Percentiles rank a stretch among this genome's conserved stretches.
Conservation (phyloP, 2,329 filamentous ascomycete species). For the Phaeomoniella chlamydospora region DNA sequence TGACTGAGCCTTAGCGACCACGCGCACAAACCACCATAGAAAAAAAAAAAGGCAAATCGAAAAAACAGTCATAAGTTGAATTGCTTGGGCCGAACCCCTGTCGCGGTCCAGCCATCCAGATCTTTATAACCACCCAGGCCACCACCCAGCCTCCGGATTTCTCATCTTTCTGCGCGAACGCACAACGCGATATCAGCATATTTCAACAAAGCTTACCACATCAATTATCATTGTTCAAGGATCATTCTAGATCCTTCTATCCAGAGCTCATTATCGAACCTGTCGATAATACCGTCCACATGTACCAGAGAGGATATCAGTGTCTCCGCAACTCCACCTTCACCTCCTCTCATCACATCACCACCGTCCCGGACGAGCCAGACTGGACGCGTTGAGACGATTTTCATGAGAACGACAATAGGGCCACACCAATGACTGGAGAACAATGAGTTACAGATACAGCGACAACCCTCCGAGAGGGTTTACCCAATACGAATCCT, state of each 20-base stretch:
- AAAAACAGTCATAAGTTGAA: neutral
- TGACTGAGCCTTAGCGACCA: neutral
- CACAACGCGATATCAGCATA: neutral
- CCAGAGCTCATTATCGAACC: neutral
- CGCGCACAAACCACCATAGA: neutral
- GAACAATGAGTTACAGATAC: constrained; percentile 1
- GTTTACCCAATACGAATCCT: constrained; percentile 1
- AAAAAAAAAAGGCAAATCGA: neutral
- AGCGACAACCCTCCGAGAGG: constrained; percentile 1
- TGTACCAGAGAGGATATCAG: constrained; percentile 2
- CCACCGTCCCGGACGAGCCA: neutral
- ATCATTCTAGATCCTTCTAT: constrained; percentile 1
- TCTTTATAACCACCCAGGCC: neutral
- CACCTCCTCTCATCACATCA: constrained; percentile 1
- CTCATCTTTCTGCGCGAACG: neutral
- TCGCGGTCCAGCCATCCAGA: neutral
- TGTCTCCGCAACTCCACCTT: constrained; percentile 1
- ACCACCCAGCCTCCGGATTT: neutral
- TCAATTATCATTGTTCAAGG: constrained; percentile 1
- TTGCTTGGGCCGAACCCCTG: neutral
- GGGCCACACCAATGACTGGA: neutral
- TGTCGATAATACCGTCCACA: constrained; percentile 1
- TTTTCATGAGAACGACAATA: neutral
- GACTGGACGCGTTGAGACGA: constrained; percentile 1
- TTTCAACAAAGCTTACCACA: neutral